phyloP scores from a whole-genome alignment of 2,329 filamentous ascomycete species.

The Annulohypoxylon truncatum region DNA sequence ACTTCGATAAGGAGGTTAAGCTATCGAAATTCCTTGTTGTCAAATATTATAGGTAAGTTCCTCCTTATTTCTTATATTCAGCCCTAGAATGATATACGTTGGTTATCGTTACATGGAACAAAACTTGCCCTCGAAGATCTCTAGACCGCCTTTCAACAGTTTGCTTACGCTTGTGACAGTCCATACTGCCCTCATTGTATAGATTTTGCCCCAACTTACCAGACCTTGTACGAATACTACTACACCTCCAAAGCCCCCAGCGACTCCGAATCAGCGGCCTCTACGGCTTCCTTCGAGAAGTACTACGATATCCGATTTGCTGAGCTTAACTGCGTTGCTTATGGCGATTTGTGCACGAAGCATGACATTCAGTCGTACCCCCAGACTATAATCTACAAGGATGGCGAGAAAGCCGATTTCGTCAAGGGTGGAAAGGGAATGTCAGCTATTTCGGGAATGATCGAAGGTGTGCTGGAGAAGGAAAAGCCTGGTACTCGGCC shows the following conservation, averaged over 20 bases:
- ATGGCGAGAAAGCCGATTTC: constrained; percentile 74
- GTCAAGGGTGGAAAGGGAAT: constrained; percentile 77
- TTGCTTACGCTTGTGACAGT: constrained; percentile 50
- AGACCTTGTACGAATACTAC: constrained; percentile 96
- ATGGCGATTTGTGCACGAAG: constrained; percentile 79
- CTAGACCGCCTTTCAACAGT: not conserved
- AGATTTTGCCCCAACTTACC: constrained; percentile 83
- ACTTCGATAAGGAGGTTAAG: constrained; percentile 67
- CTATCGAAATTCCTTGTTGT: constrained; percentile 65
- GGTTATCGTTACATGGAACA: not conserved
- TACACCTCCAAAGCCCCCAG: constrained; percentile 81
- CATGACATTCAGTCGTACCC: constrained; percentile 78
- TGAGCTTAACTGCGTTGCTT: constrained; percentile 85
- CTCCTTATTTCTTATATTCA: not conserved
- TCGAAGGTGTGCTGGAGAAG: constrained; percentile 81
- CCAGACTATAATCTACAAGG: constrained; percentile 81
- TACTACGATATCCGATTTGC: constrained; percentile 94
- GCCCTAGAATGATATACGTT: not conserved
- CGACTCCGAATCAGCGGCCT: constrained; percentile 64
- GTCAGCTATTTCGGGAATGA: constrained; percentile 71
- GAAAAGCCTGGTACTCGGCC: constrained; percentile 85
- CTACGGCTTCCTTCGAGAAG: constrained; percentile 68
- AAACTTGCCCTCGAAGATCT: not conserved
- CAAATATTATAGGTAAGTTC: constrained; percentile 74
- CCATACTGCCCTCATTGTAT: constrained; percentile 79